Evolutionary conservation across 2,329 filamentous ascomycete species (phyloP).

Genomic region (Diaporthe sp.): DNA sequence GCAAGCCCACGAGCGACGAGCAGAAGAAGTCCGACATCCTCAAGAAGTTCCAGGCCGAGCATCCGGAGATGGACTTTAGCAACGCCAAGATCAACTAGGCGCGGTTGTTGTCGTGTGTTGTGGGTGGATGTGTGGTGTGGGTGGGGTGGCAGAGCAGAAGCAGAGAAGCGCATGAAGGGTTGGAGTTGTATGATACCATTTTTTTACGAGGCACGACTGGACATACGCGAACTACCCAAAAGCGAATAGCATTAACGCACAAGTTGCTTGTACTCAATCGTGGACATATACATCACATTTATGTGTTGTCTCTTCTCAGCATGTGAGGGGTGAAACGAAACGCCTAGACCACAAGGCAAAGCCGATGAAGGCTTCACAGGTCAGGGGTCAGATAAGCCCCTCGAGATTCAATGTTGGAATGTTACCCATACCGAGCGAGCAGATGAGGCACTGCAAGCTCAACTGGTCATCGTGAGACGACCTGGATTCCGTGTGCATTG

Average conservation of each 20-base stretch:
- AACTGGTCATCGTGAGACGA: constrained; percentile 61
- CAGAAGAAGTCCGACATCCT: constrained; percentile 94
- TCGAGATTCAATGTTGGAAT: constrained; percentile 66
- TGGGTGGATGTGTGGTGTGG: constrained; percentile 1
- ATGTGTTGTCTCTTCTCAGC: constrained; percentile 1
- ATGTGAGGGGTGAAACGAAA: constrained; percentile 77
- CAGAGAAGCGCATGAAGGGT: not conserved
- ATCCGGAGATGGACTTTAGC: constrained; percentile 79
- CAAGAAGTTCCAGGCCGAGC: constrained; percentile 89
- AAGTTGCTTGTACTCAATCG: not conserved
- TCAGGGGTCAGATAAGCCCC: constrained; percentile 74
- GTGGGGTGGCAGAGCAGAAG: no score
- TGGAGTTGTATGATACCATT: constrained; percentile 35
- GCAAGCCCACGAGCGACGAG: constrained; percentile 91
- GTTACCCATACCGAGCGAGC: constrained; percentile 63
- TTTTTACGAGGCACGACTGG: constrained; percentile 26
- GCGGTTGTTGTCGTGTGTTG: not conserved
- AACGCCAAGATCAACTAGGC: constrained; percentile 75
- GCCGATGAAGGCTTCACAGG: constrained; percentile 44
- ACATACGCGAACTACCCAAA: constrained; percentile 12
- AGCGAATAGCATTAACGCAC: not conserved
- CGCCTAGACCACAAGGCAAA: constrained; percentile 60
- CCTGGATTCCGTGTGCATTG: constrained; percentile 55
- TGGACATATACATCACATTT: not conserved
- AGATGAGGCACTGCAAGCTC: constrained; percentile 63